phyloP scores from a whole-genome alignment of 2,329 filamentous ascomycete genomes.

The Cryphonectria japonica region DNA sequence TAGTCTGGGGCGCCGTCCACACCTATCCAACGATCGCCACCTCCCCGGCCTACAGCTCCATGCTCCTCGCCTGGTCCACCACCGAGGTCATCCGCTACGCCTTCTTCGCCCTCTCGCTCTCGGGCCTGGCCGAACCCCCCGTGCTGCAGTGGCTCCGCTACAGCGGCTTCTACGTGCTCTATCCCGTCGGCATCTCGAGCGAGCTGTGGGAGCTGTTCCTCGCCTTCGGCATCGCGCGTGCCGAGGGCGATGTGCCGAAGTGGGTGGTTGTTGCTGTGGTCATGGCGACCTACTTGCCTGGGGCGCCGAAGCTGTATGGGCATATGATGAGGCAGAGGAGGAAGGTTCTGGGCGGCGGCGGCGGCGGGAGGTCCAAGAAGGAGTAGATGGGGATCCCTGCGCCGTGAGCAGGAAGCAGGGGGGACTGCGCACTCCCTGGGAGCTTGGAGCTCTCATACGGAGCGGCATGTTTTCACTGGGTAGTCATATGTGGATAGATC shows the following conservation, averaged over 20 bases:
- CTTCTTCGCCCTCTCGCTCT: constrained; percentile 81
- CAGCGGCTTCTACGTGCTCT: constrained; percentile 91
- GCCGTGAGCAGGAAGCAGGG: neutral
- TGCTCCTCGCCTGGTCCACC: constrained; percentile 85
- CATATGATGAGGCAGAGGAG: constrained; percentile 93
- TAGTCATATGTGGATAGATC: neutral
- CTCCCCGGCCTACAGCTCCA: constrained; percentile 66
- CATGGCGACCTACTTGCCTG: constrained; percentile 39
- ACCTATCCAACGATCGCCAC: constrained; percentile 70
- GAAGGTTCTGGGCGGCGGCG: constrained; percentile 72
- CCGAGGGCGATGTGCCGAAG: constrained; percentile 31
- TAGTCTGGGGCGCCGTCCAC: constrained; percentile 84
- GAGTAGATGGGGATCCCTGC: constrained; percentile 35
- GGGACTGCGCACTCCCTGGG: neutral
- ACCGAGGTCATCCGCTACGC: constrained; percentile 94
- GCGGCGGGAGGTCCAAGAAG: constrained; percentile 48
- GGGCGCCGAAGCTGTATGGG: constrained; percentile 83
- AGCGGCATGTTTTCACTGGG: neutral
- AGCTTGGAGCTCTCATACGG: constrained; percentile 12
- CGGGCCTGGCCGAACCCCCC: constrained; percentile 59
- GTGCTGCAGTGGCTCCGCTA: constrained; percentile 82
- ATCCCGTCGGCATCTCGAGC: constrained; percentile 87
- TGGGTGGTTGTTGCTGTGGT: constrained; percentile 31
- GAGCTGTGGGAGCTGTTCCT: constrained; percentile 82
- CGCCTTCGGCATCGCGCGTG: constrained; percentile 63